phyloP scores from a whole-genome alignment of 768 basidiomycete genomes.

The Vishniacozyma victoriae region DNA sequence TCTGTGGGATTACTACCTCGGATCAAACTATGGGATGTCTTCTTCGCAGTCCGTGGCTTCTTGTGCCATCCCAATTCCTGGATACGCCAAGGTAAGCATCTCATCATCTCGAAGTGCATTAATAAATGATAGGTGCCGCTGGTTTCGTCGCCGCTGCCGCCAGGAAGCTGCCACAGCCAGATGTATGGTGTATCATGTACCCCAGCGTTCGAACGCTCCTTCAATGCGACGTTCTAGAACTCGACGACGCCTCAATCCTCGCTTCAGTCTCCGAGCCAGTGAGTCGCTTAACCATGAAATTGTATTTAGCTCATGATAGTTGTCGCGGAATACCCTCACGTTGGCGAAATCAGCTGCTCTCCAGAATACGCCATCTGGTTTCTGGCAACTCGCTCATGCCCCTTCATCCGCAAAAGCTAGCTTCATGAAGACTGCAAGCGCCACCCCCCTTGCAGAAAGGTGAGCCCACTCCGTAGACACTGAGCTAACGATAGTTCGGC shows the following conservation, averaged over 20 bases:
- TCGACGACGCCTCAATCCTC: conserved; percentile 71
- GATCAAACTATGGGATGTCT: conserved; percentile 94
- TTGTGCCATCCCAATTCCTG: conserved; percentile 91
- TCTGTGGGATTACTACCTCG: conserved; percentile 71
- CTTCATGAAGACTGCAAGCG: conserved; percentile 14
- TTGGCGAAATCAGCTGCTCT: conserved; percentile 83
- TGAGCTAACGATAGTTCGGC: not conserved
- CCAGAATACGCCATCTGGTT: conserved; percentile 69
- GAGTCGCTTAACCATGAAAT: conserved; percentile 34
- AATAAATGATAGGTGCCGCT: conserved; percentile 58
- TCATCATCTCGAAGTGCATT: not conserved
- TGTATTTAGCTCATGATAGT: conserved; percentile 52
- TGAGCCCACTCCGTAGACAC: conserved; percentile 7
- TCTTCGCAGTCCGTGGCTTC: conserved; percentile 76
- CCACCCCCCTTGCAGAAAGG: conserved; percentile 3
- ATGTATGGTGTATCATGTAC: conserved; percentile 96
- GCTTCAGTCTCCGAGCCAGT: conserved; percentile 73
- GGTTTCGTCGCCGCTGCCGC: conserved; percentile 84
- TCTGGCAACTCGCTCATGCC: conserved; percentile 60
- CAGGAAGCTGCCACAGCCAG: conserved; percentile 72
- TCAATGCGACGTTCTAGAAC: conserved; percentile 68
- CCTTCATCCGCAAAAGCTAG: conserved; percentile 15
- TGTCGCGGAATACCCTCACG: conserved; percentile 74
- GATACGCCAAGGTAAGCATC: conserved; percentile 72
- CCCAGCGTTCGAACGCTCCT: conserved; percentile 81